Base-by-base conservation (phyloP, 257 asterid genomes). In the Solanum ossicruentum region DNA sequence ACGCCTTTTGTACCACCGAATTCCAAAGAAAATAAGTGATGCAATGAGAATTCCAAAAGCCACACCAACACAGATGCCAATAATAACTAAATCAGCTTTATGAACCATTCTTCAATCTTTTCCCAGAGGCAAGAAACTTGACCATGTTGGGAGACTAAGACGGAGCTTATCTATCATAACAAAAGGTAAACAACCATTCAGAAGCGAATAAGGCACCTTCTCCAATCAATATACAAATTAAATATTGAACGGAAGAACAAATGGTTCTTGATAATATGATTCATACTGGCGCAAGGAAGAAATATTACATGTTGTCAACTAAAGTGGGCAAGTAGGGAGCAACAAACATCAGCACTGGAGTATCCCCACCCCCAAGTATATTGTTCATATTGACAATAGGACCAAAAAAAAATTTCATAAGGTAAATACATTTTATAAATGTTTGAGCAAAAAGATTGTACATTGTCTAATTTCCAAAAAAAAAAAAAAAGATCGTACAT, bases 61-160 rank as follows among this genome's bases (percentile, higher is more conserved):
- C 90, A 92, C 87, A 79, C 99, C 99, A 82, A 89, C 98, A 56
- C 94, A 91, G 72, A 93, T 79, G 63, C 99, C 99, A 86, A 97
- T 94, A 52, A 95, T 88, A 83, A 97, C 95, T 86, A 95, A 89
- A 90, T 93, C 90, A 85, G 95, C 88, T 88, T 87, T 88, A 21
- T 54, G 90, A 90, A 87, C 94, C 99, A 97, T 97, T 85, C 86
- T 92, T 88, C 75, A 90, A 91, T 65, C 85, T 88, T 87, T 89
- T 78, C 56, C 86, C 88, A 78, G 85, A 83, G 81, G 66, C 88
- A 87, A 80, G 85, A 87, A 88, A 81, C 81, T 60, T 82, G 89
- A 89, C 87, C 97, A 95, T 93, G 92, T 90, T 93, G 93, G 82
- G 83, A 89, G 88, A 80, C 75, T 81, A 81, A 36, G 47, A 85